phyloP scores from a whole-genome alignment of 768 basidiomycete genomes.

The Suillus lakei region DNA sequence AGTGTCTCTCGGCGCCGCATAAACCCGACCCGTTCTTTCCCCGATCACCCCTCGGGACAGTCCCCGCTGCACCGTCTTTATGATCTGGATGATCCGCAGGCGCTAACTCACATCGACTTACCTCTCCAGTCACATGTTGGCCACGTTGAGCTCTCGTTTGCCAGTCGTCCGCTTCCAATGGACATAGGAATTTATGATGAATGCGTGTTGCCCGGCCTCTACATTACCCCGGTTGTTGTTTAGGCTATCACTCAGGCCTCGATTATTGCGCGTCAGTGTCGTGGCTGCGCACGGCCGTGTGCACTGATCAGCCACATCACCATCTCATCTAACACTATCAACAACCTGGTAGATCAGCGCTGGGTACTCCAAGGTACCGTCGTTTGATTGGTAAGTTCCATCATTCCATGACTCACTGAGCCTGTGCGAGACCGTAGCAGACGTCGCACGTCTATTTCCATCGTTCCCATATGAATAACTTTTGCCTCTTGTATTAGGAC shows the following conservation, averaged over 20 bases:
- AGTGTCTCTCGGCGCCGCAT: not conserved
- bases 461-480: not conserved
- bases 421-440: not conserved
- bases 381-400: not conserved
- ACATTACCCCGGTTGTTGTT: not conserved
- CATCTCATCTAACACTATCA: slow-evolving; percentile 1
- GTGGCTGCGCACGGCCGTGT: not conserved
- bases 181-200: not conserved
- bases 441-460: not conserved
- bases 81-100: not conserved
- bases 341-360: not conserved
- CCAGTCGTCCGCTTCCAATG: not conserved
- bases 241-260: not conserved
- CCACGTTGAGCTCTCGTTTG: not conserved
- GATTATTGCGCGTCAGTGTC: no score
- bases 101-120: not conserved
- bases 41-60: not conserved
- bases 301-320: not conserved
- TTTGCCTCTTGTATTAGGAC: not conserved
- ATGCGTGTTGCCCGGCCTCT: not conserved
- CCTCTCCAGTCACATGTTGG: not conserved
- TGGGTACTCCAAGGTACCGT: not conserved
- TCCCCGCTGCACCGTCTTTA: not conserved
- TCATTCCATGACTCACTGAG: not conserved
- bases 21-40: not conserved